Evolutionary conservation across 1,284 basidiomycete species (phyloP), one percentile per base, ranked within the genome.

Genomic region (Malassezia obtusa): DNA sequence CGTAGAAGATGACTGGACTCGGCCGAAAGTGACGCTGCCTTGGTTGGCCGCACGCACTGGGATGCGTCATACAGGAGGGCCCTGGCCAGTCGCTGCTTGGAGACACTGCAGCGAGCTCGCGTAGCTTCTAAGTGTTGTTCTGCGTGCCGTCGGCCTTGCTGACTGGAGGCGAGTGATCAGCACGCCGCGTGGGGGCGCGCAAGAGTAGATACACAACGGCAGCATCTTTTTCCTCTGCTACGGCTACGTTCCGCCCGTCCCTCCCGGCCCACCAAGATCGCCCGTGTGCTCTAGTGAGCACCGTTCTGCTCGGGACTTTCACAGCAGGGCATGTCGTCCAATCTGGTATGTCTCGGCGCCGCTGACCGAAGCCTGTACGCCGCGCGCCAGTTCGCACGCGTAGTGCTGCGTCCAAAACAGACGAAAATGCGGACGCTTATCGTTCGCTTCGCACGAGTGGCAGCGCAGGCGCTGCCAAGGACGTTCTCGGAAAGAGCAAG

Each of bases 81-180:
- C 17, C 14, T 19, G 45, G 51, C 51, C 51, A 53, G 51, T 53
- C 45, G 49, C 37, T 21, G 26, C 24, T 14, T 8, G 19, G 41
- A 15, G 33, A 33, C 6, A 5, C 43, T 40, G 35, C 39, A 43
- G 40, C 33, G 45, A 12, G 35, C 22, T 22, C 32, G 21, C 52
- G 47, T 49, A 54, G 33, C 35, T 45, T 54, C 52, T 54, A 54
- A 36, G 52, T 54, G 52, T 54, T 54, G 52, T 49, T 51, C 49
- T 51, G 40, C 31, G 32, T 46, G 33, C 43, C 43, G 28, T 28
- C 43, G 4, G 43, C 15, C 40, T 21, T 30, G 40, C 40, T 25
- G 40, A 30, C n/a, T 28, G 24, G 33, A 14, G 30, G 40, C 40
- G 19, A 28, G 43, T 28, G 45, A 46, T 24, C 45, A 46, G 32